A percentile compares a stretch with the other conserved stretches of the same genome.
These are phyloP conservation scores for Helicostylum pulchrum DNA, from an alignment of 192 early-diverging fungal genomes.

Conservation along the genomic window DNA sequence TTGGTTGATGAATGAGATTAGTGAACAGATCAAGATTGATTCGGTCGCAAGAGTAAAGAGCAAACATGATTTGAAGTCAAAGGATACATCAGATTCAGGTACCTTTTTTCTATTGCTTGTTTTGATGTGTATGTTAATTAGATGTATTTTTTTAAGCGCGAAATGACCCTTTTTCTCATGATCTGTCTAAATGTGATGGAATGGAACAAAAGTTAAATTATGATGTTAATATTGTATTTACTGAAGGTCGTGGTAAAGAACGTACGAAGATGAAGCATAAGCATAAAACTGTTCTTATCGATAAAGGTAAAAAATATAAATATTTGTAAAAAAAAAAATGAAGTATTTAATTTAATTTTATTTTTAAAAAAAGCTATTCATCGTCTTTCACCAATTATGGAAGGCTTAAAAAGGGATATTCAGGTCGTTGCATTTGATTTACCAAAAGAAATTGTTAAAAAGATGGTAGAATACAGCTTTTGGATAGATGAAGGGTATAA, in stretches of 20 bases:
- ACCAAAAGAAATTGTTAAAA: constrained; percentile 52
- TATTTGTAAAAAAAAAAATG: constrained; percentile 22
- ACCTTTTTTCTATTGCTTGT: neutral
- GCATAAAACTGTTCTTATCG: constrained; percentile 51
- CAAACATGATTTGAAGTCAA: constrained; percentile 35
- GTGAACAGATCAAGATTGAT: constrained; percentile 64
- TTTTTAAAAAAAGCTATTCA: constrained; percentile 44
- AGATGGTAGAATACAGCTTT: constrained; percentile 56
- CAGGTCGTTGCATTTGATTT: constrained; percentile 67
- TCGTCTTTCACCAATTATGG: constrained; percentile 54
- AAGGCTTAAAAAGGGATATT: constrained; percentile 44
- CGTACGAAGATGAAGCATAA: constrained; percentile 57
- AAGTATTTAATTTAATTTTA: constrained; percentile 20
- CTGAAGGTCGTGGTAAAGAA: constrained; percentile 40
- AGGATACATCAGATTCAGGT: constrained; percentile 29
- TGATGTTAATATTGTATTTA: constrained; percentile 45
- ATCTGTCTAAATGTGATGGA: constrained; percentile 36
- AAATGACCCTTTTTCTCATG: constrained; percentile 38
- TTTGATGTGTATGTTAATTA: constrained; percentile 4
- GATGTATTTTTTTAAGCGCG: constrained; percentile 29
- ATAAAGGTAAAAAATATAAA: constrained; percentile 46
- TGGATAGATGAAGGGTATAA: constrained; percentile 63
- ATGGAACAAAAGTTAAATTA: constrained; percentile 30
- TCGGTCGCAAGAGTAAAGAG: constrained; percentile 40
- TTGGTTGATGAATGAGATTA: constrained; percentile 61